Conservation (phyloP, 371 early-diverging fungal genomes). For the Zychaea mexicana region DNA sequence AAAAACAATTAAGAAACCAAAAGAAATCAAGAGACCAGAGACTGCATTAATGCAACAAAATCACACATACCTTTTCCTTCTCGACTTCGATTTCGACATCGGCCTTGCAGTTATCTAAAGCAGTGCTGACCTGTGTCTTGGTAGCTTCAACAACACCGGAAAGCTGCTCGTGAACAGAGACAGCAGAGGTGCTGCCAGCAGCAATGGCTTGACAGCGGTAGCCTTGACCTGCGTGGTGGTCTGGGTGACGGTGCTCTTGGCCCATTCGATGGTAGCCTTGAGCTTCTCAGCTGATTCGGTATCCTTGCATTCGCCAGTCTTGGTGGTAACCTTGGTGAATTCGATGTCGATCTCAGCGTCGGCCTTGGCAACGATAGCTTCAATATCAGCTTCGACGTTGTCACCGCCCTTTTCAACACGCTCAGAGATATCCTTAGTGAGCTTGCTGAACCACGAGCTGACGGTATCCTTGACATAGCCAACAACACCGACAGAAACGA, state of each 20-base stretch:
- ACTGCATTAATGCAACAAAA: no score
- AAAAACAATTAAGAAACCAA: no score
- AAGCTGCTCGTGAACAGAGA: no score
- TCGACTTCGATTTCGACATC: background rate
- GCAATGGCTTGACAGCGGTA: conserved; percentile 10
- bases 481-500: conserved; percentile 10
- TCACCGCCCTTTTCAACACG: background rate
- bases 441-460: conserved; percentile 28
- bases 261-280: background rate
- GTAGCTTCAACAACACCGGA: conserved; percentile 22
- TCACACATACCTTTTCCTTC: background rate
- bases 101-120: conserved; percentile 8
- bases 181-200: conserved; percentile 9
- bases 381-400: conserved; percentile 27
- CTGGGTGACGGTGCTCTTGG: conserved; percentile 5
- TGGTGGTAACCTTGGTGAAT: background rate
- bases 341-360: conserved; percentile 5
- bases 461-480: conserved; percentile 28
- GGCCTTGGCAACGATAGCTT: conserved; percentile 31
- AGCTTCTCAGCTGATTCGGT: background rate
- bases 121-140: conserved; percentile 25
- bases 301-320: background rate
- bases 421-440: conserved; percentile 11
- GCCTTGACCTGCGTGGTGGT: conserved; percentile 13
- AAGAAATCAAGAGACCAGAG: background rate